A percentile compares a stretch with the other conserved stretches of the same genome.
phyloP scores from a whole-genome alignment of 2,329 filamentous ascomycete species.

The Colletotrichum gigasporum region DNA sequence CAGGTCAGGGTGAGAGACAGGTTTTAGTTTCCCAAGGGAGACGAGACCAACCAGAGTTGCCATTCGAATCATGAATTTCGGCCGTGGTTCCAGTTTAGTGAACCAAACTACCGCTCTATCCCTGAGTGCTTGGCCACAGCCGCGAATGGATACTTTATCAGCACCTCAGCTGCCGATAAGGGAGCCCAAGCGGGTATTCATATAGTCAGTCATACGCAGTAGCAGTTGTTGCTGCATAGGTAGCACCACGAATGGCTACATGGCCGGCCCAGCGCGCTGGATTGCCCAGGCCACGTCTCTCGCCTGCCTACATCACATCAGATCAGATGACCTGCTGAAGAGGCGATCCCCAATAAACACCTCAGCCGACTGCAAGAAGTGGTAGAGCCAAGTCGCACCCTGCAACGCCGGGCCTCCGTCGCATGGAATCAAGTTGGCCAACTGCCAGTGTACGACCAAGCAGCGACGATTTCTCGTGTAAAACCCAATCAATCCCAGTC shows the following conservation, averaged over 20 bases:
- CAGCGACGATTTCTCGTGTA: background rate
- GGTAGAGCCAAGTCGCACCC: background rate
- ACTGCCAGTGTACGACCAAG: conserved; percentile 3
- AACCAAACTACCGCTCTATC: too few species aligned
- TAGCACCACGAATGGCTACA: too few species aligned
- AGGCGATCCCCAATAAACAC: background rate
- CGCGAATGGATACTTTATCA: background rate
- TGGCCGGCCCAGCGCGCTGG: conserved; percentile 15
- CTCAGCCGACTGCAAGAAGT: too few species aligned
- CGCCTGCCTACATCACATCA: background rate
- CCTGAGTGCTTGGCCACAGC: too few species aligned
- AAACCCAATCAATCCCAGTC: conserved; percentile 22
- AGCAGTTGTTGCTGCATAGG: too few species aligned
- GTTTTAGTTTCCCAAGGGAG: conserved; percentile 43
- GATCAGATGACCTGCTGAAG: background rate
- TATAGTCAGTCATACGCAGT: too few species aligned
- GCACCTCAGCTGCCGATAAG: too few species aligned
- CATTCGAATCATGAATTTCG: background rate
- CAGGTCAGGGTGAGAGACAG: conserved; percentile 33
- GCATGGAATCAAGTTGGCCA: background rate
- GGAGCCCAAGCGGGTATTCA: too few species aligned
- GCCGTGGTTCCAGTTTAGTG: conserved; percentile 26
- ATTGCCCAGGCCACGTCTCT: conserved; percentile 10
- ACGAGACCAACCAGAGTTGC: conserved; percentile 33
- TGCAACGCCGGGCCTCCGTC: too few species aligned